Base-by-base conservation (phyloP, 1,284 basidiomycete species). In the Trichosporon ovoides region DNA sequence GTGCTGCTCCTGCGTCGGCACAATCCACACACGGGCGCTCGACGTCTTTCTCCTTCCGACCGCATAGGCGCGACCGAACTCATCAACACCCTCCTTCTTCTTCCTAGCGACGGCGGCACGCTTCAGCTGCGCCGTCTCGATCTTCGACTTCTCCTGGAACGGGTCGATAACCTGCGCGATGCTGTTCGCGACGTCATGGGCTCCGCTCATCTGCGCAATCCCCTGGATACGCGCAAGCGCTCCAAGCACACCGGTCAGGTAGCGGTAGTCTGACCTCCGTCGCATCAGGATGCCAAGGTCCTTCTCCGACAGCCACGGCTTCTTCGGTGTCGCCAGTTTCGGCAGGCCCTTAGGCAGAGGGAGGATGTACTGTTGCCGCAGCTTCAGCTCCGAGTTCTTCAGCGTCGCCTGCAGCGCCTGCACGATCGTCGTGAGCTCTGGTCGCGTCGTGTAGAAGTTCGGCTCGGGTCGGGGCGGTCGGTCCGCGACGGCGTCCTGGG, bases 1-100 rank as follows among this genome's bases (percentile, higher is more conserved):
- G 18, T 52, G 52, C 16, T 35, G 66, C 19, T 71, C 65, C 58
- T 83, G 81, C 13, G 85, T 82, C n/a, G 87, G 87, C 55, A 97
- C 88, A 78, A 97, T 86, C 94, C 95, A 98, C 2, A 94, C 92
- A 51, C 91, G 83, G 19, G 92, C 91, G 2, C 85, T 81, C 67
- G 87, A 88, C 58, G 89, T 89, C 78, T 96, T 96, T 67, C 91
- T 83, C 76, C 85, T 83, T 22, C 93, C 92, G 38, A 87, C 72
- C 0, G 88, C 88, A 72, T 90, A 90, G n/a, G 86, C 85, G 56
- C 92, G 81, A 16, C 91, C 91, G 55, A 82, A 82, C 52, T 81
- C 79, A 72, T 95, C 92, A 56, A 89, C 77, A 33, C 82, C 79
- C 22, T 53, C 56, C 48, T 58, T 40, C 52, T 65, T 61, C 20